Evolutionary conservation across 192 early-diverging fungal species (phyloP), one percentile per base, ranked within the genome.

Genomic region (Coemansia sp.): DNA sequence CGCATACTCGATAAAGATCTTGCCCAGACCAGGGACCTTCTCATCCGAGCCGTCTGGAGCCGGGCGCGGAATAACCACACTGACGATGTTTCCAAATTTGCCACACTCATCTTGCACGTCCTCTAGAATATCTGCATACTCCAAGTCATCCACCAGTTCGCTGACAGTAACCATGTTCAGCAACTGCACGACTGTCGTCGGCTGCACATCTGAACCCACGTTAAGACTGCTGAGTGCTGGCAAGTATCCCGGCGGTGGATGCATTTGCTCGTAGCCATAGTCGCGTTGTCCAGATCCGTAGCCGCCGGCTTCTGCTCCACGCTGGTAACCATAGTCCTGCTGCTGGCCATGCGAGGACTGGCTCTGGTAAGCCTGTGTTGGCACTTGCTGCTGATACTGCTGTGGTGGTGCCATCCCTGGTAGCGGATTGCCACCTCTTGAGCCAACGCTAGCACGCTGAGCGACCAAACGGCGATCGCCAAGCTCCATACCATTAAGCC

Each of bases 401-500:
- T 47, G 65, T 40, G 5, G 62, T 38, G 18, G 29, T 60, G 41
- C 63, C 68, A 41, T 43, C 22, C 12, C 49, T 55, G 70, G 64
- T 2, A 43, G 29, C 29, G 36, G 44, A 33, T 51, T 65, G 47
- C 67, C 75, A 54, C 73, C 68, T n/a, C 78, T 90, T 5, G 93
- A 89, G 24, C 95, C 95, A 15, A 96, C 87, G 59, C 89, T 93
- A 8, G 97, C 97, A 20, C 95, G 88, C 84, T 99, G 97, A 22
- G 98, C 96, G 29, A 98, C 90, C 15, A 99, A 79, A 70, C 93
- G 95, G 36, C 91, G 91, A 73, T 98, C 97, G 52, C 94, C 95
- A 4, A 99, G 78, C 72, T 96, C 94, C 91, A 99, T 93, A 42
- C 95, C 93, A 73, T 98, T 97, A 31, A 99, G 89, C 2, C 95